Percentiles rank a stretch among this genome's conserved stretches.
These are phyloP conservation scores for Rubia yunnanensis DNA, from an alignment of 257 asterid genomes.

Conservation along the genomic window DNA sequence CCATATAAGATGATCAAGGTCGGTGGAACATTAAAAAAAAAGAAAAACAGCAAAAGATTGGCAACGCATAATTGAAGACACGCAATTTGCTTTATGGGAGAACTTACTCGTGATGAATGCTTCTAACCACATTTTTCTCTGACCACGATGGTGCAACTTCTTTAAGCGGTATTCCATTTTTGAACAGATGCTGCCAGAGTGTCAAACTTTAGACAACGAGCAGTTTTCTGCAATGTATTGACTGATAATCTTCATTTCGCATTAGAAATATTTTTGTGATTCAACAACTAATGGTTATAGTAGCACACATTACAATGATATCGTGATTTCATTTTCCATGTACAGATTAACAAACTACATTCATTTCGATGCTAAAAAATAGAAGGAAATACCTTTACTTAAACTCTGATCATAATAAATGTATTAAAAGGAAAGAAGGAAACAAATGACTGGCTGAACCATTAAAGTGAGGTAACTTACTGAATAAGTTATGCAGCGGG, in stretches of 20 bases:
- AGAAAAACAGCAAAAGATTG: neutral
- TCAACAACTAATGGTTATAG: neutral
- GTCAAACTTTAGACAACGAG: constrained; percentile 1
- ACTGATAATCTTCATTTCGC: neutral
- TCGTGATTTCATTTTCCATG: neutral
- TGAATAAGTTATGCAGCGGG: neutral
- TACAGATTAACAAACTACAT: neutral
- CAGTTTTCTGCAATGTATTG: neutral
- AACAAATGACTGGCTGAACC: neutral
- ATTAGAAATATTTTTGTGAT: neutral
- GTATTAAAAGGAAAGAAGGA: neutral
- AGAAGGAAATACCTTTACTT: neutral
- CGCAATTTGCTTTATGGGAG: neutral
- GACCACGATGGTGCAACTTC: constrained; percentile 95
- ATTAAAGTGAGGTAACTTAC: neutral
- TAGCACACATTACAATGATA: neutral
- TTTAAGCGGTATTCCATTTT: constrained; percentile 52
- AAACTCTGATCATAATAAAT: neutral
- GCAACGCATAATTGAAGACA: neutral
- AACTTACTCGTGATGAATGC: constrained; percentile 80
- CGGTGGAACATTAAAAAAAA: neutral
- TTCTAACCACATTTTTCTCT: constrained; percentile 64
- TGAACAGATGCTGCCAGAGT: constrained; percentile 53
- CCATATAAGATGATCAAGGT: neutral
- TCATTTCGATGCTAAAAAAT: neutral